phyloP scores from a whole-genome alignment of 1,284 basidiomycete genomes.

The Sphaerobolus stellatus region DNA sequence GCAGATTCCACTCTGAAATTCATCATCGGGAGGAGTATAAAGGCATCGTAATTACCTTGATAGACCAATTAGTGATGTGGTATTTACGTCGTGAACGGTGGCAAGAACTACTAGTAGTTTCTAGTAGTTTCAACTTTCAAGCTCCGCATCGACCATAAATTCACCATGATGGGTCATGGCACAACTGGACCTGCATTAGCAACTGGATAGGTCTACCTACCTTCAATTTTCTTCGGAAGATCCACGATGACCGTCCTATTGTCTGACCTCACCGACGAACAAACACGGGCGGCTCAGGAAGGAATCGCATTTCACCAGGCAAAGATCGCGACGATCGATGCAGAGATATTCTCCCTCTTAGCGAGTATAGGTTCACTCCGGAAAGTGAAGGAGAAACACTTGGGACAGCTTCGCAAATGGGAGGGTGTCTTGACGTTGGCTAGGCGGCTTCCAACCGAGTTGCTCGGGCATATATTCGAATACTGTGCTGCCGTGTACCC shows the following conservation, averaged over 20 bases:
- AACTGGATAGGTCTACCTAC: no score
- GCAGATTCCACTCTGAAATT: constrained; percentile 83
- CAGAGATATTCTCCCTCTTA: constrained; percentile 42
- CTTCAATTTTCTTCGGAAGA: no score
- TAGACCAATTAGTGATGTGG: no score
- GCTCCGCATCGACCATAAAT: no score
- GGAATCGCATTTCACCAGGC: constrained; percentile 42
- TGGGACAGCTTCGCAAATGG: constrained; percentile 41
- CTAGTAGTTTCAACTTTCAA: no score
- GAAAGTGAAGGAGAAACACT: constrained; percentile 41
- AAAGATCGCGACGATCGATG: constrained; percentile 41
- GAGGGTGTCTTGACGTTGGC: constrained; percentile 56
- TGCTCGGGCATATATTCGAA: constrained; percentile 56
- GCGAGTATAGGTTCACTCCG: constrained; percentile 44
- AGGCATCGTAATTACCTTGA: no score
- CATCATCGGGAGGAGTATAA: constrained; percentile 46
- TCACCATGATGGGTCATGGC: no score
- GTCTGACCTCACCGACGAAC: constrained; percentile 20
- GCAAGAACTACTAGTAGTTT: no score
- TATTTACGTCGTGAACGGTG: no score
- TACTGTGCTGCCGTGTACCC: constrained; percentile 54
- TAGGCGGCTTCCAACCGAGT: constrained; percentile 52
- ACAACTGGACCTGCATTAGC: no score
- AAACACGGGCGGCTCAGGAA: constrained; percentile 28
- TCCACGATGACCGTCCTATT: background rate